Evolutionary conservation across 768 basidiomycete species (phyloP).

Genomic region (Butyriboletus loyo): DNA sequence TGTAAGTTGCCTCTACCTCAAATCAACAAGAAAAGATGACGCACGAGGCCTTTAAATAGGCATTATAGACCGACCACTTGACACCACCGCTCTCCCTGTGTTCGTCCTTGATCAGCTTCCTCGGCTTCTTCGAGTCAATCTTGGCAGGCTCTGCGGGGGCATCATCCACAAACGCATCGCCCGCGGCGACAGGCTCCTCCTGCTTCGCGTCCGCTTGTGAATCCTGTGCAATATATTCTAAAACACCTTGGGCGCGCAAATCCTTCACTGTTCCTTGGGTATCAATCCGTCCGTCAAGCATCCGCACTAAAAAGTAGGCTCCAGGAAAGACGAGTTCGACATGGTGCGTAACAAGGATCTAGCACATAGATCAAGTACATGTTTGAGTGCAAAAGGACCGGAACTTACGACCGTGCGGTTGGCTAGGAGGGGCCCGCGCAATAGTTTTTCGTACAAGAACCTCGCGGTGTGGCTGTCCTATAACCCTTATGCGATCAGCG

Average conservation of each 20-base stretch:
- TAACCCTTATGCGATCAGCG: not conserved
- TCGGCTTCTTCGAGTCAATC: conserved; percentile 50
- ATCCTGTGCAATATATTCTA: conserved; percentile 59
- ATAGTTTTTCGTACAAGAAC: conserved; percentile 57
- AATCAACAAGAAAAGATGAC: not conserved
- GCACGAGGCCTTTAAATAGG: conserved; percentile 71
- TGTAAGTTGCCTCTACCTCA: not conserved
- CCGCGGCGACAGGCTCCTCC: conserved; percentile 33
- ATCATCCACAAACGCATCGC: conserved; percentile 12
- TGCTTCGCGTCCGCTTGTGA: conserved; percentile 48
- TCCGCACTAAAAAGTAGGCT: conserved; percentile 68
- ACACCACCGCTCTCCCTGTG: conserved; percentile 78
- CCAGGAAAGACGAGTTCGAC: conserved; percentile 78
- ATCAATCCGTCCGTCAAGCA: conserved; percentile 81
- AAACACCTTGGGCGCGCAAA: conserved; percentile 54
- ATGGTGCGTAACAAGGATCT: conserved; percentile 80
- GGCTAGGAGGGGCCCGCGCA: conserved; percentile 62
- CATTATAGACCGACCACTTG: conserved; percentile 68
- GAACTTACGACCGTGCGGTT: conserved; percentile 64
- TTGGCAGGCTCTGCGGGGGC: not conserved
- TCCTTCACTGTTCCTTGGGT: conserved; percentile 67
- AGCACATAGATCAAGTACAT: not conserved
- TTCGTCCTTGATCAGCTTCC: conserved; percentile 78
- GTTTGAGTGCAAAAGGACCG: not conserved
- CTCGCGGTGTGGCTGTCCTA: conserved; percentile 70